These are phyloP conservation scores for Angomonas desouzai DNA, from an alignment of 208 protist species.

Conservation along the genomic window DNA sequence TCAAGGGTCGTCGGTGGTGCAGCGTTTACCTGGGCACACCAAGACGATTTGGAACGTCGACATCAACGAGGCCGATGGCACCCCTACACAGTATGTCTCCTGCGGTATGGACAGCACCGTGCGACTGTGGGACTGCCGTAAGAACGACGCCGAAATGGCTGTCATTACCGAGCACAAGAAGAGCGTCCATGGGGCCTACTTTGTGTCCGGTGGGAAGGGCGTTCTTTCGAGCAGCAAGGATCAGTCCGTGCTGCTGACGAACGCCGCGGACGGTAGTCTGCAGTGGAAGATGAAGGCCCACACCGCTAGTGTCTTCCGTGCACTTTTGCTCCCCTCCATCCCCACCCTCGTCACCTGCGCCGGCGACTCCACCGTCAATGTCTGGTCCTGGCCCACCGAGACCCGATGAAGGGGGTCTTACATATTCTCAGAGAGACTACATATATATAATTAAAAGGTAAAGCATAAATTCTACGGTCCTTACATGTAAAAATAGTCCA, in stretches of 20 bases:
- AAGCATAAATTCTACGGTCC: no score
- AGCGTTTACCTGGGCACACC: conserved; percentile 41
- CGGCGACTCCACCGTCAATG: conserved; percentile 44
- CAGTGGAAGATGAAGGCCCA: conserved; percentile 65
- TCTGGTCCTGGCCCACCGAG: conserved; percentile 41
- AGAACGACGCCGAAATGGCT: conserved; percentile 15
- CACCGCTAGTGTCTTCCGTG: conserved; percentile 49
- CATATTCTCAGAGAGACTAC: no score
- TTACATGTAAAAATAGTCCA: no score
- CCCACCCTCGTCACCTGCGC: conserved; percentile 40
- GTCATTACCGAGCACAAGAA: conserved; percentile 32
- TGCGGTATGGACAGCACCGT: conserved; percentile 65
- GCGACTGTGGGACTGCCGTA: conserved; percentile 61
- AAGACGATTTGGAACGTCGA: conserved; percentile 63
- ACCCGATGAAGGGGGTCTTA: background rate
- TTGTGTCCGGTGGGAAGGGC: conserved; percentile 32
- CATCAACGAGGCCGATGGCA: conserved; percentile 23
- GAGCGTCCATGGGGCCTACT: conserved; percentile 58
- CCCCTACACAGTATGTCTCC: conserved; percentile 14
- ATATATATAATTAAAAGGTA: no score
- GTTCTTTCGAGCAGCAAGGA: conserved; percentile 62
- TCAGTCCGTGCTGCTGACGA: conserved; percentile 28
- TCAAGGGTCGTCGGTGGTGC: conserved; percentile 25
- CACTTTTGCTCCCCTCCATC: conserved; percentile 27
- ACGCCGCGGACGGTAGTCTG: conserved; percentile 29